These are phyloP conservation scores for Penicillium sp. DNA, from an alignment of 2,329 filamentous ascomycete species.

Conservation along the genomic window DNA sequence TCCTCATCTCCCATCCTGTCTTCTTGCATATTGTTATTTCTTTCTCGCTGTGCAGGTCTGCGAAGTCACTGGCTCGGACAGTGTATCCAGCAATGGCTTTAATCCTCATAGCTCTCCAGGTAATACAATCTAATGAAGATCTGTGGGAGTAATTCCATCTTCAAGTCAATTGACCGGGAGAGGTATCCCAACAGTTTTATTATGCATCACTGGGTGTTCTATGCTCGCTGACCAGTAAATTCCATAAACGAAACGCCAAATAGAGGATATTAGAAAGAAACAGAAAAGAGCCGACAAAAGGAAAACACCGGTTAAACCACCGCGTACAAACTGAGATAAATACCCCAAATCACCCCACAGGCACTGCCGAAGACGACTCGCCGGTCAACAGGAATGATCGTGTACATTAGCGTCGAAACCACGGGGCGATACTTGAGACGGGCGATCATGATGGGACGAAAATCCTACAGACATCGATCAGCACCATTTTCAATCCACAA, in stretches of 20 bases:
- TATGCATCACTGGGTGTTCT: neutral
- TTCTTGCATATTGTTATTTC: conserved; percentile 20
- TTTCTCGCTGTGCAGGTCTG: neutral
- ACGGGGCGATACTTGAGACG: conserved; percentile 73
- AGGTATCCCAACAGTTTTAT: neutral
- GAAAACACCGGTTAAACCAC: conserved; percentile 30
- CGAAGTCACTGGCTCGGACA: neutral
- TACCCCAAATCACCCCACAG: conserved; percentile 72
- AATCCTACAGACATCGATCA: conserved; percentile 49
- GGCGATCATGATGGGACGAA: conserved; percentile 65
- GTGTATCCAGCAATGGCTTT: neutral
- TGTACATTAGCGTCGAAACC: conserved; percentile 70
- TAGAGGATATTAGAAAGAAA: neutral
- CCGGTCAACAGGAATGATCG: conserved; percentile 69
- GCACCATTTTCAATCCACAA: neutral
- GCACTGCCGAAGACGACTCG: conserved; percentile 71
- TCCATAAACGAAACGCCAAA: neutral
- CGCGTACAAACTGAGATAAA: conserved; percentile 70
- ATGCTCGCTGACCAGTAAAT: neutral
- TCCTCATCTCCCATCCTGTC: neutral
- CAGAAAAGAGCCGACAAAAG: conserved; percentile 1
- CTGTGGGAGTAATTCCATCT: neutral
- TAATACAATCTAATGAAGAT: conserved; percentile 2
- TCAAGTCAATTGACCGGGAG: neutral
- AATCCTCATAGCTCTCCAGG: conserved; percentile 1